phyloP scores from a whole-genome alignment of 2,329 filamentous ascomycete species.

The Arthrobotrys musiformis region DNA sequence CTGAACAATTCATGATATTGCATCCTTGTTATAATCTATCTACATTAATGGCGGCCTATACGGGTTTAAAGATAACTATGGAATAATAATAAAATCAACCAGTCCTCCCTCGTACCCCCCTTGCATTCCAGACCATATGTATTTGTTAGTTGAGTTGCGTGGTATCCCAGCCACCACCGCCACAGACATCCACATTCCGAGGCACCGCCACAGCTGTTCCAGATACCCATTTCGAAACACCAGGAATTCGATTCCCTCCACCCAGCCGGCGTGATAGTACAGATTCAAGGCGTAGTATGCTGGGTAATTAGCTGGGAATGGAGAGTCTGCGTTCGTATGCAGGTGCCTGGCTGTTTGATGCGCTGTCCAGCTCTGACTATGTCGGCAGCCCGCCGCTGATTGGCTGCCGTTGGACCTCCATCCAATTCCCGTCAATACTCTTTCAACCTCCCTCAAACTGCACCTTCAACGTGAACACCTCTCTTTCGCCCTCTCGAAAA shows the following conservation, averaged over 20 bases:
- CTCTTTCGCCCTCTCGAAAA: conserved; percentile 9
- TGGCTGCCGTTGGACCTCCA: conserved; percentile 3
- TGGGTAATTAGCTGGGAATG: conserved; percentile 28
- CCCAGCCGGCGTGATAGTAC: too few species aligned
- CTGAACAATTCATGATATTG: not conserved
- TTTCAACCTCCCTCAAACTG: not conserved
- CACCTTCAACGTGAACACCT: not conserved
- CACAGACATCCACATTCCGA: not conserved
- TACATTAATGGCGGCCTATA: too few species aligned
- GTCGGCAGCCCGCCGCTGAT: conserved; percentile 9
- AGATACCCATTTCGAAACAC: not conserved
- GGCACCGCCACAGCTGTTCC: not conserved
- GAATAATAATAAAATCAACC: too few species aligned
- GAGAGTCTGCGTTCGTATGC: conserved; percentile 14
- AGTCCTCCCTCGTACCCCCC: too few species aligned
- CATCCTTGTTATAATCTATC: not conserved
- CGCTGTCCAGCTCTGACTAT: conserved; percentile 34
- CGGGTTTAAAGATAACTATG: too few species aligned
- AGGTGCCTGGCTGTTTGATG: conserved; percentile 42
- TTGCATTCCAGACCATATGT: too few species aligned
- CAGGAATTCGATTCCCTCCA: not conserved
- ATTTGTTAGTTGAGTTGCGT: not conserved
- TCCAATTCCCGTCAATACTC: conserved; percentile 28
- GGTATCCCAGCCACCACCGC: not conserved
- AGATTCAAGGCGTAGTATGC: not conserved